A percentile compares a stretch with the other conserved stretches of the same genome.
Conservation (phyloP, 495 filamentous ascomycete genomes). For the Aspergillus steynii region DNA sequence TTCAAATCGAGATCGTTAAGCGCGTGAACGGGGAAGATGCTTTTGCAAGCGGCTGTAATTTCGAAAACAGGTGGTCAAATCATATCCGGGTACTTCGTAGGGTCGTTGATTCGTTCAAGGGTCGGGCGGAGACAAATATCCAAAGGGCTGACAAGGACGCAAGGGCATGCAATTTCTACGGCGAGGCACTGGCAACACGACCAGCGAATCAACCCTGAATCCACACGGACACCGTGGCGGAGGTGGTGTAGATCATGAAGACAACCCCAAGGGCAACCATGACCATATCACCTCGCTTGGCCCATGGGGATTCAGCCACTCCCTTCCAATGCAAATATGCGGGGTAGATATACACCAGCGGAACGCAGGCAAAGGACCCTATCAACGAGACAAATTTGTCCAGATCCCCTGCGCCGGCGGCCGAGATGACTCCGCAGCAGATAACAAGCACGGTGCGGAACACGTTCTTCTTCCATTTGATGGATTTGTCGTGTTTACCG, state of each 20-base stretch:
- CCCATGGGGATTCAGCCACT: conserved; percentile 48
- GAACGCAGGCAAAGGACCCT: conserved; percentile 94
- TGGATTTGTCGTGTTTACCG: conserved; percentile 83
- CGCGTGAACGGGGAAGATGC: not conserved
- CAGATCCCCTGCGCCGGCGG: conserved; percentile 80
- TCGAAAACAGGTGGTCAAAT: not conserved
- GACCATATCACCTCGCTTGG: conserved; percentile 50
- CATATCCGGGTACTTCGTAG: not conserved
- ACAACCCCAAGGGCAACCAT: conserved; percentile 57
- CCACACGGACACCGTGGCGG: conserved; percentile 49
- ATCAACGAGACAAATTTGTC: conserved; percentile 92
- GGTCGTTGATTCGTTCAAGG: not conserved
- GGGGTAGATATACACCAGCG: conserved; percentile 91
- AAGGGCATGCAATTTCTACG: not conserved
- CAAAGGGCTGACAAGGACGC: not conserved
- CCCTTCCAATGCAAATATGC: conserved; percentile 63
- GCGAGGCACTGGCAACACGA: not conserved
- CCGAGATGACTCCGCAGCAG: conserved; percentile 76
- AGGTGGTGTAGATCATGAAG: conserved; percentile 64
- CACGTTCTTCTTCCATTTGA: conserved; percentile 95
- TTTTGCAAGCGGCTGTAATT: not conserved
- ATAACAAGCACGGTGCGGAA: conserved; percentile 82
- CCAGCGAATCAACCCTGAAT: conserved; percentile 10
- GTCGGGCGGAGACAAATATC: not conserved
- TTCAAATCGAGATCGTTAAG: not conserved